Evolutionary conservation across 1,284 basidiomycete species (phyloP), one percentile per base, ranked within the genome.

Genomic region (Tilletia setariae): DNA sequence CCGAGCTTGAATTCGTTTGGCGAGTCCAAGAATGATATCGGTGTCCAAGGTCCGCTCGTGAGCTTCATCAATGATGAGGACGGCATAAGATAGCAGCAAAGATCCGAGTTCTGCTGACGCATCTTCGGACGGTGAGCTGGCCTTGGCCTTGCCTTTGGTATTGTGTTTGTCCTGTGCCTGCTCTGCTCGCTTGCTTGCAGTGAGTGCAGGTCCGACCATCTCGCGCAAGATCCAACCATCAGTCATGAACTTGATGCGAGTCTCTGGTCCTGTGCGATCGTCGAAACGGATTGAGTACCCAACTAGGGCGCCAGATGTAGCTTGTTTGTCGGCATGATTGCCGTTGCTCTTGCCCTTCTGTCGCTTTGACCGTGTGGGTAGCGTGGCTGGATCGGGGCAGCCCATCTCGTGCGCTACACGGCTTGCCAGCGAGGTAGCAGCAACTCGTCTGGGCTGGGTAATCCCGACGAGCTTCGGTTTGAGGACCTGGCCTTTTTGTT

Each of bases 261-360:
- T 96, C 30, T 74, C 72, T 72, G 30, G 87, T 83, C 40, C 85
- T 74, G 87, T 88, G 62, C 88, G 86, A 78, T 98, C 94, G 82
- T 98, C 93, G 83, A 99, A 99, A 47, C 95, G 90, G 43, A 98
- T 94, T 1, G 92, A 90, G 84, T 98, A 98, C 1, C 96, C 95
- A 25, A 98, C 93, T 11, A 89, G 84, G 0, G 73, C 76, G n/a
- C 32, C 7, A 68, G 70, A 15, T 62, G 30, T 42, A 4, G 25
- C 6, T 11, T 53, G 21, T 2, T 7, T 15, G 32, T 66, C 16
- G 4, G 43, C 8, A 16, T n/a, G 15, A 23, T 21, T 28, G 23
- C n/a, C 53, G 23, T 2, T 30, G 11, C 9, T 30, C 16, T 61
- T 61, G 28, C 28, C 56, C 32, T 19, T 30, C 13, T n/a, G 15